These are phyloP conservation scores for Rhodocollybia butyracea DNA, from an alignment of 768 basidiomycete genomes.

Conservation along the genomic window DNA sequence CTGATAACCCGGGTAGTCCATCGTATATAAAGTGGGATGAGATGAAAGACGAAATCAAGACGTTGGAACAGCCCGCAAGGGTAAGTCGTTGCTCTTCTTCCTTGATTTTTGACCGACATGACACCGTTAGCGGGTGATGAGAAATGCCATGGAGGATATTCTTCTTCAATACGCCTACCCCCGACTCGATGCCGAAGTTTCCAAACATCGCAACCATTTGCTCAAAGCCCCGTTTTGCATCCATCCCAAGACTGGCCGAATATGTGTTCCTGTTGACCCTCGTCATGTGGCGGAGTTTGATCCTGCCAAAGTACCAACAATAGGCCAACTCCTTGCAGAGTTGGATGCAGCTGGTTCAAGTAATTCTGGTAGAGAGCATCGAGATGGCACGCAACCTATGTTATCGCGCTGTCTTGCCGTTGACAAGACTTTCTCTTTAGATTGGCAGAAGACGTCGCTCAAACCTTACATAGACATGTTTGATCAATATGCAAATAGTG, in stretches of 20 bases:
- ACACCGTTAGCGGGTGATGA: slow-evolving; percentile 16
- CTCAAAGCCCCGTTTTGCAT: slow-evolving; percentile 97
- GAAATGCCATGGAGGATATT: slow-evolving; percentile 75
- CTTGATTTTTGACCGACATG: slow-evolving; percentile 8
- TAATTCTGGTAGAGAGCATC: slow-evolving; percentile 37
- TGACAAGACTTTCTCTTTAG: slow-evolving; percentile 28
- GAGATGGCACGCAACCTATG: slow-evolving; percentile 38
- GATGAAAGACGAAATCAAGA: slow-evolving; percentile 40
- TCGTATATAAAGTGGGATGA: slow-evolving; percentile 79
- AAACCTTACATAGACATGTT: slow-evolving; percentile 89
- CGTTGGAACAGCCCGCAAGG: slow-evolving; percentile 25
- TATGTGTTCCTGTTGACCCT: slow-evolving; percentile 92
- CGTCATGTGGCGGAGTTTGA: slow-evolving; percentile 73
- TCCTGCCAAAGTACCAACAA: slow-evolving; percentile 83
- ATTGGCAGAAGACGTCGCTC: slow-evolving; percentile 86
- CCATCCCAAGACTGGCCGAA: slow-evolving; percentile 92
- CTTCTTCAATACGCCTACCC: slow-evolving; percentile 95
- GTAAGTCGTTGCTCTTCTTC: slow-evolving; percentile 24
- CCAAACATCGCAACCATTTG: slow-evolving; percentile 95
- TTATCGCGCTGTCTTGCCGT: neutral
- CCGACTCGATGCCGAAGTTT: slow-evolving; percentile 94
- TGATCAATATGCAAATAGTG: slow-evolving; percentile 64
- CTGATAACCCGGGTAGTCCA: slow-evolving; percentile 40
- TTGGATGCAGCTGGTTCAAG: slow-evolving; percentile 44
- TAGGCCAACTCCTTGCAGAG: slow-evolving; percentile 78